phyloP scores from a whole-genome alignment of 306 rosid species.

The Dicorynia guianensis region DNA sequence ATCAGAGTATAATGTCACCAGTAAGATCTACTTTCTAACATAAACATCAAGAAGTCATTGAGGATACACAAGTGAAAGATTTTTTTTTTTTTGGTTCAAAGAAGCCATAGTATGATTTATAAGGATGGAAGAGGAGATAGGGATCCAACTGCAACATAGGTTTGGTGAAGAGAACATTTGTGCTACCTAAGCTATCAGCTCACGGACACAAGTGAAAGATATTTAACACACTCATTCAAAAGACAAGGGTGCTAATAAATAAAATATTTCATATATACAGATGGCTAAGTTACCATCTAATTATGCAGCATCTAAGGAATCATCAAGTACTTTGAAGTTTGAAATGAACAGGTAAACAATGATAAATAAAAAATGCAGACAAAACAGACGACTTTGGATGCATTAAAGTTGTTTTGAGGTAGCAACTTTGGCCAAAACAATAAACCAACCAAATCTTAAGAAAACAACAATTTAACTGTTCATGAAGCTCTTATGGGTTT shows the following conservation, averaged over 20 bases:
- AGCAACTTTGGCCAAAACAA: constrained; percentile 14
- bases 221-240: constrained; percentile 12
- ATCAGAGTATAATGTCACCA: not conserved
- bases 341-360: not conserved
- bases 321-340: constrained; percentile 5
- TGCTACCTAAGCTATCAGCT: too few relatives aligned
- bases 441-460: not conserved
- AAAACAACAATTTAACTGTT: too few relatives aligned
- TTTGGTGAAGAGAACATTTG: too few relatives aligned
- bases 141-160: too few relatives aligned
- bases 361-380: constrained; percentile 1
- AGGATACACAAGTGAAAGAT: not conserved
- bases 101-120: too few relatives aligned
- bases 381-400: constrained; percentile 2
- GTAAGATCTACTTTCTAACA: constrained; percentile 7
- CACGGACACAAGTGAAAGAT: not conserved
- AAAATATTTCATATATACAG: too few relatives aligned
- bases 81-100: too few relatives aligned
- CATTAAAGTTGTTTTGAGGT: not conserved
- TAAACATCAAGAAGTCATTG: not conserved
- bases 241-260: not conserved
- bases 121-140: too few relatives aligned
- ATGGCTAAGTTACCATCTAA: not conserved
- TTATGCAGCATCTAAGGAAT: constrained; percentile 21
- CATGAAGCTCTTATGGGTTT: too few relatives aligned